Conservation (phyloP, 768 basidiomycete genomes). For the Amanita brunnescens region DNA sequence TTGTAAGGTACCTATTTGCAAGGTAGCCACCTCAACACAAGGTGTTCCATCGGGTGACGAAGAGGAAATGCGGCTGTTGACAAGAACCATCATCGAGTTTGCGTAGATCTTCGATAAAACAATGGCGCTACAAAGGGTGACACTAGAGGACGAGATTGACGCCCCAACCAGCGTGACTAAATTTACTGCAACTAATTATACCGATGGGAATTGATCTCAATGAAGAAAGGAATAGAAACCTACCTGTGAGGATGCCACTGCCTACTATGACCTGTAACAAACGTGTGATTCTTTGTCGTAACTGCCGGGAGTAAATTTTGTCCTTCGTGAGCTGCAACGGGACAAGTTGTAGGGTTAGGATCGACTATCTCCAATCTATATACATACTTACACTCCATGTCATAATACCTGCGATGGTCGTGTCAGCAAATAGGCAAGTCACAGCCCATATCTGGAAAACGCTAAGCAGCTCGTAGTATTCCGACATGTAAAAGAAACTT, state of each 20-base stretch:
- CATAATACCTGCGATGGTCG: slow-evolving; percentile 22
- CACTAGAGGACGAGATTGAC: slow-evolving; percentile 18
- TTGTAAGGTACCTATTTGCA: neutral
- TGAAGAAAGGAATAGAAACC: neutral
- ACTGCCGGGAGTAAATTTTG: slow-evolving; percentile 18
- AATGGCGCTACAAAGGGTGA: slow-evolving; percentile 21
- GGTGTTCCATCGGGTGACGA: neutral
- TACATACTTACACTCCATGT: slow-evolving; percentile 19
- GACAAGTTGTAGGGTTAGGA: neutral
- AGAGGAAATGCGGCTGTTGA: slow-evolving; percentile 22
- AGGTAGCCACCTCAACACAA: no score
- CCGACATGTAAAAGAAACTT: no score
- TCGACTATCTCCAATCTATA: neutral
- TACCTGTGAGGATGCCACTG: slow-evolving; percentile 25
- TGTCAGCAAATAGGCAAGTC: slow-evolving; percentile 21
- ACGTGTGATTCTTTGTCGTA: slow-evolving; percentile 18
- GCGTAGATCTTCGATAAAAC: slow-evolving; percentile 27
- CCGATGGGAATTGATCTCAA: neutral
- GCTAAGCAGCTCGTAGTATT: no score
- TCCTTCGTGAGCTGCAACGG: slow-evolving; percentile 14
- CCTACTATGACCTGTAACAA: slow-evolving; percentile 24
- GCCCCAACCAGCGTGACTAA: slow-evolving; percentile 18
- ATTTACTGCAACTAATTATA: slow-evolving; percentile 20
- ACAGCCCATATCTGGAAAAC: slow-evolving; percentile 19
- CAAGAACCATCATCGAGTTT: slow-evolving; percentile 23